Percentiles rank a stretch among this genome's conserved stretches.
Conservation (phyloP, 2,329 filamentous ascomycete species). For the Diaporthe citri region DNA sequence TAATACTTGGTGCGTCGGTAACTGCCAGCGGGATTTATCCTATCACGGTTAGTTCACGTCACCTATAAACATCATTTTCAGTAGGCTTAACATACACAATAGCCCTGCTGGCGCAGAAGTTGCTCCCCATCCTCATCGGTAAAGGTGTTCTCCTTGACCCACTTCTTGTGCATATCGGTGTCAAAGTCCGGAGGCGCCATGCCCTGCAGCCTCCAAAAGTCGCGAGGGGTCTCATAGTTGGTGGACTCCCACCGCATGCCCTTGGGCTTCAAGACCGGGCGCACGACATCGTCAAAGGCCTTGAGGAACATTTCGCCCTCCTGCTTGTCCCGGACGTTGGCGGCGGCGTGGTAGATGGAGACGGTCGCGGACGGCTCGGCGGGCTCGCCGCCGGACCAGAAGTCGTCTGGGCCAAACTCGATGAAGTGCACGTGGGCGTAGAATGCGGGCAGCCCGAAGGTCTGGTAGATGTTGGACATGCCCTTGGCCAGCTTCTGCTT, state of each 20-base stretch:
- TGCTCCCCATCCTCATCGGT: neutral
- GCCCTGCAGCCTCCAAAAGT: constrained; percentile 1
- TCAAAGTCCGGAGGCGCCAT: neutral
- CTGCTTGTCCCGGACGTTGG: neutral
- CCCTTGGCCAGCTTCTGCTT: neutral
- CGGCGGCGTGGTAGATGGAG: neutral
- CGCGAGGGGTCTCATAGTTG: neutral
- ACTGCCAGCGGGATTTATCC: neutral
- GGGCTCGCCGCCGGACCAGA: neutral
- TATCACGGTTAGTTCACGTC: neutral
- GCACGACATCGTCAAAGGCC: neutral
- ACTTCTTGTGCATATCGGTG: neutral
- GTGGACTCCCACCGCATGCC: neutral
- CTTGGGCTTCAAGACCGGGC: neutral
- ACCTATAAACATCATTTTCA: neutral
- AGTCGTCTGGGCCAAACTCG: neutral
- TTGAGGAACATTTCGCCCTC: neutral
- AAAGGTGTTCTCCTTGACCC: neutral
- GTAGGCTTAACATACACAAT: neutral
- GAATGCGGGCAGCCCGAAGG: neutral
- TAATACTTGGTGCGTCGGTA: neutral
- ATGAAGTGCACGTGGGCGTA: neutral
- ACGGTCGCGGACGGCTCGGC: neutral
- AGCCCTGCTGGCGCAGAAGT: neutral
- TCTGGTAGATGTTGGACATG: neutral